Conservation (phyloP, 75 land plant genomes). For the Cupressus sempervirens region DNA sequence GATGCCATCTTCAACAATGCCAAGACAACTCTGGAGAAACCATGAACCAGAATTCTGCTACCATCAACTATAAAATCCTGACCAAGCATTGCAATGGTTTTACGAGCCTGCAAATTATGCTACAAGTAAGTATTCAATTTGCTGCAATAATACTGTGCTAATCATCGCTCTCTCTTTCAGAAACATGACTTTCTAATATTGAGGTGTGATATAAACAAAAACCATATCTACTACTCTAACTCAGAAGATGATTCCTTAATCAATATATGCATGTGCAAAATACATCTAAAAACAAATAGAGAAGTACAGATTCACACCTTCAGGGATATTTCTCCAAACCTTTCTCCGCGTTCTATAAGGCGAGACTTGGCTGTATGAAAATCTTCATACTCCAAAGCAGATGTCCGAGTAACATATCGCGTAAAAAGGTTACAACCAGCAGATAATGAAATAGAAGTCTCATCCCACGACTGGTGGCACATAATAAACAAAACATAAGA, state of each 20-base stretch:
- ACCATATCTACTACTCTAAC: not conserved
- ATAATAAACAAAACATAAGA: not conserved
- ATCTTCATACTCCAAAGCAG: constrained; percentile 93
- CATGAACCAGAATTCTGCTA: constrained; percentile 78
- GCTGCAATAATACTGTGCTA: not conserved
- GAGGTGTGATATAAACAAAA: not conserved
- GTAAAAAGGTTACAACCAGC: constrained; percentile 96
- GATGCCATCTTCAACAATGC: constrained; percentile 79
- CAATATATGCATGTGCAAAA: not conserved
- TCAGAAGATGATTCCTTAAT: not conserved
- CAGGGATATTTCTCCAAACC: constrained; percentile 88
- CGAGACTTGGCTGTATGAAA: constrained; percentile 83
- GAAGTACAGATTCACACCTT: constrained; percentile 43
- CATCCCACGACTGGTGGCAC: constrained; percentile 74
- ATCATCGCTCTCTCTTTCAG: not conserved
- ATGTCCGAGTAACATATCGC: constrained; percentile 94
- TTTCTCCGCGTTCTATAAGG: constrained; percentile 91
- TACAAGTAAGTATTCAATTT: not conserved
- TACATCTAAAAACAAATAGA: not conserved
- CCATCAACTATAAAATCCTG: constrained; percentile 95
- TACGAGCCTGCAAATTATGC: constrained; percentile 59
- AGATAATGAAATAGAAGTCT: constrained; percentile 87
- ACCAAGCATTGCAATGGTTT: constrained; percentile 87
- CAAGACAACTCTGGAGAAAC: constrained; percentile 76
- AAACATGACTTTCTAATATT: not conserved